Evolutionary conservation across 371 early-diverging fungal species (phyloP).

Genomic region (Umbelopsis sp.): DNA sequence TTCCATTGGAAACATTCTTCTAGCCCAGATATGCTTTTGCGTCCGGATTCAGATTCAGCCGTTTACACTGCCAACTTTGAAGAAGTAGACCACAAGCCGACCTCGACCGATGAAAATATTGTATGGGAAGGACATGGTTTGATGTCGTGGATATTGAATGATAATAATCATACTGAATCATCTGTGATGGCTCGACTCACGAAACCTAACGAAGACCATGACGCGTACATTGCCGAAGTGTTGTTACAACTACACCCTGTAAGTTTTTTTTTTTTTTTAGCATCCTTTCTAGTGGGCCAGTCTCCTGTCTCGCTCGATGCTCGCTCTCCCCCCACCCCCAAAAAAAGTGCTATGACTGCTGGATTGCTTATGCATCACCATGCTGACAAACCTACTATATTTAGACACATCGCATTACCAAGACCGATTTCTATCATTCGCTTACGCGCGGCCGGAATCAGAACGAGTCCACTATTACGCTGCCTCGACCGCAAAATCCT

Average conservation of each 20-base stretch:
- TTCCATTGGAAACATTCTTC: constrained; percentile 11
- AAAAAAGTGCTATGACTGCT: no score
- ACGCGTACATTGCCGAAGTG: constrained; percentile 31
- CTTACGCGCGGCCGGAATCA: constrained; percentile 13
- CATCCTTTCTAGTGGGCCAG: neutral
- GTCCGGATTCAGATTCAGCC: constrained; percentile 31
- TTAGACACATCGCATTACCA: constrained; percentile 13
- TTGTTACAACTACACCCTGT: constrained; percentile 40
- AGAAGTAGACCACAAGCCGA: constrained; percentile 36
- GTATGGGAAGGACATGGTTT: constrained; percentile 45
- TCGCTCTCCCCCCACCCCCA: constrained; percentile 12
- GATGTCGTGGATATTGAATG: constrained; percentile 29
- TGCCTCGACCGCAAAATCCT: constrained; percentile 4
- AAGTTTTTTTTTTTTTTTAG: constrained; percentile 18
- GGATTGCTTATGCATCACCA: neutral
- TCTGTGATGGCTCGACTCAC: constrained; percentile 12
- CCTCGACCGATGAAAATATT: constrained; percentile 29
- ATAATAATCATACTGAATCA: constrained; percentile 16
- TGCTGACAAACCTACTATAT: constrained; percentile 16
- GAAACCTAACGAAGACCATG: neutral
- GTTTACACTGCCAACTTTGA: constrained; percentile 45
- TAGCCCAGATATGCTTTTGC: constrained; percentile 44
- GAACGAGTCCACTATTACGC: constrained; percentile 12
- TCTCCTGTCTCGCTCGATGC: neutral
- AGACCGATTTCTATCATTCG: constrained; percentile 20